Evolutionary conservation across 352 stramenopile genomes (phyloP).

Genomic region (Globisporangium cystogenes): DNA sequence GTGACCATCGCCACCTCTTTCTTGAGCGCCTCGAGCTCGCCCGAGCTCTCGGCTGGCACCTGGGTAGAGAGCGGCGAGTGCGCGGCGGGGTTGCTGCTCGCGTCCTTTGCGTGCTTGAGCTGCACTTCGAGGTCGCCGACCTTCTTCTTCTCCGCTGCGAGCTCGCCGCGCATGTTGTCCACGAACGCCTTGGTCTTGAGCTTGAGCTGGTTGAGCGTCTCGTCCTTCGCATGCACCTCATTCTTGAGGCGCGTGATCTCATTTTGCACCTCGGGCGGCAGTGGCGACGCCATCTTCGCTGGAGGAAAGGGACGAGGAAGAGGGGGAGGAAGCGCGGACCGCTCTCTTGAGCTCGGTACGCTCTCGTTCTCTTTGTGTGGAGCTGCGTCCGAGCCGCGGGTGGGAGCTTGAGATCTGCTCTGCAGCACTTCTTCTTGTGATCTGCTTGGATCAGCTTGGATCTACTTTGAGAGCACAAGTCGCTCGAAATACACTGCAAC

Average conservation of each 20-base stretch:
- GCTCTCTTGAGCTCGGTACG: not conserved
- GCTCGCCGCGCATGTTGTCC: slow-evolving; percentile 65
- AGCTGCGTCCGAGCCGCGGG: not conserved
- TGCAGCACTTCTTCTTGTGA: too few species aligned
- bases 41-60: not conserved
- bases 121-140: slow-evolving; percentile 48
- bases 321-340: not conserved
- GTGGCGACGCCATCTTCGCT: slow-evolving; percentile 1
- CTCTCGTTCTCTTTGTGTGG: not conserved
- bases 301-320: not conserved
- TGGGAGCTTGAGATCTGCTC: not conserved
- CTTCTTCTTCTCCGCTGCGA: slow-evolving; percentile 63
- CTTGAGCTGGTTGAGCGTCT: slow-evolving; percentile 78
- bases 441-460: too few species aligned
- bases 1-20: slow-evolving; percentile 35
- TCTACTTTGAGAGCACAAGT: too few species aligned
- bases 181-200: slow-evolving; percentile 83
- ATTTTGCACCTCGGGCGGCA: slow-evolving; percentile 23
- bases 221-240: slow-evolving; percentile 67
- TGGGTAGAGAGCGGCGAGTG: not conserved
- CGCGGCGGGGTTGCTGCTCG: slow-evolving; percentile 2
- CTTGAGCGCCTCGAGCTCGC: slow-evolving; percentile 36
- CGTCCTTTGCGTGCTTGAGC: slow-evolving; percentile 22
- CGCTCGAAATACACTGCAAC: too few species aligned
- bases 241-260: slow-evolving; percentile 50